Percentiles rank a stretch among this genome's conserved stretches.
These are phyloP conservation scores for Tolypocladium tropicale DNA, from an alignment of 2,329 filamentous ascomycete species.

Conservation along the genomic window DNA sequence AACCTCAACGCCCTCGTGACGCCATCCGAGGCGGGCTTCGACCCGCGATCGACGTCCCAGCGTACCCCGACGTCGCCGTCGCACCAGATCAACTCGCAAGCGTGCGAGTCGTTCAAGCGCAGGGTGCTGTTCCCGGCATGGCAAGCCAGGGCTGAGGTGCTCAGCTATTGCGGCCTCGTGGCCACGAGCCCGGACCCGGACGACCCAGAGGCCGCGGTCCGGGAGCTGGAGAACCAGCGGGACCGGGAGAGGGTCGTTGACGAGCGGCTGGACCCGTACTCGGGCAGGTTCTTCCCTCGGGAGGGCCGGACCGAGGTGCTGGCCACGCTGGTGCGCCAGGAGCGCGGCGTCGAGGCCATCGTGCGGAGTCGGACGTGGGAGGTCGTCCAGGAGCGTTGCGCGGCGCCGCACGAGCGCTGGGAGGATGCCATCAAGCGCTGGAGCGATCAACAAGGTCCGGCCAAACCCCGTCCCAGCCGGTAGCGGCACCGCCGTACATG, in stretches of 20 bases:
- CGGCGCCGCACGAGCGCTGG: conserved; percentile 45
- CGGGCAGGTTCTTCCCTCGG: conserved; percentile 65
- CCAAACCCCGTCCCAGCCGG: conserved; percentile 2
- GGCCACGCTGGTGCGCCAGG: conserved; percentile 62
- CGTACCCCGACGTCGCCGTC: conserved; percentile 41
- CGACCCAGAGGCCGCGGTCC: conserved; percentile 64
- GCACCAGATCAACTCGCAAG: conserved; percentile 44
- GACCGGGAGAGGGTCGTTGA: conserved; percentile 68
- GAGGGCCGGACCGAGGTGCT: conserved; percentile 75
- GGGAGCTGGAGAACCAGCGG: conserved; percentile 59
- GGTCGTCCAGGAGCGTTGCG: conserved; percentile 66
- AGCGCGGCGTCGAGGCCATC: conserved; percentile 67
- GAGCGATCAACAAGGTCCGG: conserved; percentile 29
- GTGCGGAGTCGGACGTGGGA: conserved; percentile 76
- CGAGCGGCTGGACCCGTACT: conserved; percentile 88
- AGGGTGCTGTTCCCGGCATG: conserved; percentile 79
- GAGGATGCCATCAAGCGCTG: conserved; percentile 56
- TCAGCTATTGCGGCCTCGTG: conserved; percentile 83
- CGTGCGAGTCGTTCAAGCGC: conserved; percentile 66
- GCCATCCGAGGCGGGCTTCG: conserved; percentile 62
- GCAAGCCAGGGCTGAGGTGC: conserved; percentile 70
- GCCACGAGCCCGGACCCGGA: conserved; percentile 80
- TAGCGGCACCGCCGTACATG: background rate
- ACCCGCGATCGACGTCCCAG: conserved; percentile 64
- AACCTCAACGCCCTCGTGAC: conserved; percentile 84